Base-by-base conservation (phyloP, 805 yeast genomes). In the Komagataella pseudopastoris region DNA sequence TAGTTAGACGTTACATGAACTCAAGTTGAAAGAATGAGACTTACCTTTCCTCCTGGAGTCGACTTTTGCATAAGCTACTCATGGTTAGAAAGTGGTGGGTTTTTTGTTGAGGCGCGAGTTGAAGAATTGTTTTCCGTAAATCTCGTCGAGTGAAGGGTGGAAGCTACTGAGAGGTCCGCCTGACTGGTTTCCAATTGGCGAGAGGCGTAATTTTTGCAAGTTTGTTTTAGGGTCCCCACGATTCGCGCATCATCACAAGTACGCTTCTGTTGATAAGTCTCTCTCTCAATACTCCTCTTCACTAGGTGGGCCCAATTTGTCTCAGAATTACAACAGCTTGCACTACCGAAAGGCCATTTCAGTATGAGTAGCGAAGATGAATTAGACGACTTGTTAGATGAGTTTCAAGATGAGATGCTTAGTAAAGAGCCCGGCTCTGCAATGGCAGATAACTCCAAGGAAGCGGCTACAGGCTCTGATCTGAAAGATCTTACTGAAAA, bases 31-130 rank as follows among this genome's bases (percentile, higher is more conserved):
- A 24, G 6, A 12, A 23, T 30, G 3, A 20, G 6, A 68, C 77
- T 51, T 64, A 75, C 80, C 81, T 71, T 65, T 91, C 99, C 66
- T 89, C 96, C 62, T 90, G 97, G 45, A 91, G 77, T 59, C 99
- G 80, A 53, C 81, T 88, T 56, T 82, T 71, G 64, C 95, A 83
- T 54, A 88, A 76, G 53, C 85, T 67, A 51, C 23, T 18, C 46
- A 44, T 44, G 12, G 20, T 44, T 44, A 10, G 39, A 30, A 30
- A 30, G 39, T 44, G 46, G 46, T n/a, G 16, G 20, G n/a, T 12
- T 44, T 17, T 12, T 44, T 44, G 46, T 17, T 44, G 46, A 18
- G 46, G 39, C 39, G 39, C 39, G 39, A 30, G 39, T 30, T 30
- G 14, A 30, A 30, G 10, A 30, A 30, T 30, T 30, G 39, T 30